Evolutionary conservation across 2,329 filamentous ascomycete genomes (phyloP), one percentile per base, ranked within the genome.

Genomic region (Pseudocercospora crystallina): DNA sequence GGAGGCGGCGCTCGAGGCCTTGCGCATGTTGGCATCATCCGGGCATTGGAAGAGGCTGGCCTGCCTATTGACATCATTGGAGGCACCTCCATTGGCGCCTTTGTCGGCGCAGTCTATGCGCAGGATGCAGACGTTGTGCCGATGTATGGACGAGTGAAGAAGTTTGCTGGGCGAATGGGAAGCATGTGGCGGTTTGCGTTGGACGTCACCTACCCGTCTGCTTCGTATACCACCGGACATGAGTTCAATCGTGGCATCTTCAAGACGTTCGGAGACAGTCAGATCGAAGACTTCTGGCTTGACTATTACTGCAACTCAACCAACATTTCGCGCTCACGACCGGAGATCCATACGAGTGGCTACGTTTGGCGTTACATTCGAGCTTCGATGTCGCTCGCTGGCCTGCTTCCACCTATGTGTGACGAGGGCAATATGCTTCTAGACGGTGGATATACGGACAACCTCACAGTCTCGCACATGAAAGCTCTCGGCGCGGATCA

Each of bases 271-370:
- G 94, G 91, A 11, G 90, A 96, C 64, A 89, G 89, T 8, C 94
- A 97, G 67, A 97, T 99, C 51, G 94, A 99, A 72, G 94, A 99
- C 69, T 99, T 97, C 65, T 99, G 94, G 94, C 81, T 99, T 9
- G 90, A 96, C 61, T 99, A 90, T 69, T 99, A 99, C 74, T 99
- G 95, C 80, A 99, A 99, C 72, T 97, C 94, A 0, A 99, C 95
- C 33, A 99, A 97, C 70, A 97, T 99, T 72, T 95, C 88, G 74
- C 95, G 95, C 70, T 94, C 88, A 54, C 82, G 92, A 14, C 84
- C 84, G 2, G 94, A 99, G 68, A 91, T 95, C 59, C 94, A 99
- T 71, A 96, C 90, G 0, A 94, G 88, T 54, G 94, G 94, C 11
- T 99, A 99, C 65, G 92, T 94, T 0, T 99, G 94, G 94, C 83